Evolutionary conservation across 441 rosid species (phyloP), one percentile per base, ranked within the genome.

Genomic region (Aleurites moluccanus): DNA sequence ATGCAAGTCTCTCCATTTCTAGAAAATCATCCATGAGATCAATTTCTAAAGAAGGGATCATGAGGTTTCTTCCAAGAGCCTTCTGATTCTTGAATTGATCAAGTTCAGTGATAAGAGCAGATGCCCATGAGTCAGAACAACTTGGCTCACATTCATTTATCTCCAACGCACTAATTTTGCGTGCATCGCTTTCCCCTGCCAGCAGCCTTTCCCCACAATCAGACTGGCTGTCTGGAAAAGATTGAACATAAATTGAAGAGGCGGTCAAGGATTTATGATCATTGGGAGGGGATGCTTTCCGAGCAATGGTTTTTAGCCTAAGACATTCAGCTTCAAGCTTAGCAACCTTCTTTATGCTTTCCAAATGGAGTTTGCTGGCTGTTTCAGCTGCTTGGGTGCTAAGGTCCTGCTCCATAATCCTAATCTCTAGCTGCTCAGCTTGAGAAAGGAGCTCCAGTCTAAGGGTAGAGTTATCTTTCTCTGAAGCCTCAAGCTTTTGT

Each of bases 11-110:
- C 76, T 95, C 99, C 97, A 95, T 93, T 86, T 95, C 99, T 33
- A 95, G 92, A 80, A 95, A 95, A 82, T 93, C 98, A 84, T 93
- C 97, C 98, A 93, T 89, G 71, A 96, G 87, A 83, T 86, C 83
- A 47, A 89, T 83, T 67, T 88, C 87, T 52, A 77, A 73, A 27
- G 89, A 83, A 79, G 93, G 77, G 76, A 79, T 76, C 83, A 82
- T 81, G 1, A 82, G 59, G 33, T 83, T 87, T 74, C 83, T 86
- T 64, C 81, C 86, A 40, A 42, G 45, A 11, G 66, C 61, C 76
- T 69, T 88, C 55, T 71, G 79, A 49, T 83, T 84, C 80, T 80
- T 83, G 63, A 72, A 76, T 74, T 82, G 81, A 74, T 77, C 63
- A 10, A 74, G 83, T 70, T 81, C 87, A 28, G 67, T 59, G 44